Conservation (phyloP, 1,284 basidiomycete species). For the Mycena citricolor region DNA sequence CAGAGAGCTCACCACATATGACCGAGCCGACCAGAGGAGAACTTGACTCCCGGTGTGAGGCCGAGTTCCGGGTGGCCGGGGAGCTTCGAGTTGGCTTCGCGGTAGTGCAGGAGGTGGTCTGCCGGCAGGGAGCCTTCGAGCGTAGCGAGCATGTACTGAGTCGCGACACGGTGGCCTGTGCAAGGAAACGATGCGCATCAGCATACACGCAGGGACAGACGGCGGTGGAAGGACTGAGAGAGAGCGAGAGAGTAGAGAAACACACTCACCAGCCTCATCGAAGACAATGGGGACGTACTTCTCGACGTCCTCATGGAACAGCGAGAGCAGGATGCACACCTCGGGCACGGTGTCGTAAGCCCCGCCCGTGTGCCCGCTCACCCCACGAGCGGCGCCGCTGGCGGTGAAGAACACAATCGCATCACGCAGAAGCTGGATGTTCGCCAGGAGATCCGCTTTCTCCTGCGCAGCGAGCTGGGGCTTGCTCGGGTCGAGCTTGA, state of each 20-base stretch:
- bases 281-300: slow-evolving; percentile 68
- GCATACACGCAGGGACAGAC: background rate
- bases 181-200: slow-evolving; percentile 4
- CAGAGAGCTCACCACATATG: slow-evolving; percentile 64
- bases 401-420: slow-evolving; percentile 81
- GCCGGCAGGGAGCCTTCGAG: slow-evolving; percentile 69
- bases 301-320: slow-evolving; percentile 61
- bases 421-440: slow-evolving; percentile 80
- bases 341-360: slow-evolving; percentile 86
- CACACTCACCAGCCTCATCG: slow-evolving; percentile 69
- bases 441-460: slow-evolving; percentile 55
- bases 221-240: slow-evolving; percentile 3
- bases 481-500: slow-evolving; percentile 68
- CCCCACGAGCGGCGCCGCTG: slow-evolving; percentile 76
- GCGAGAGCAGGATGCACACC: slow-evolving; percentile 69
- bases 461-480: slow-evolving; percentile 61
- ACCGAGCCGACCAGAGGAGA: slow-evolving; percentile 82
- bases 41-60: slow-evolving; percentile 82
- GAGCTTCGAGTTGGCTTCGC: slow-evolving; percentile 79
- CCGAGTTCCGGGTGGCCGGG: slow-evolving; percentile 86
- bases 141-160: slow-evolving; percentile 79
- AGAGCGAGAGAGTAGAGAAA: slow-evolving; percentile 3
- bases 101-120: slow-evolving; percentile 80
- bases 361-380: slow-evolving; percentile 84
- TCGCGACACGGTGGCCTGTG: slow-evolving; percentile 82